Evolutionary conservation across 2,329 filamentous ascomycete species (phyloP).

Genomic region (Cercospora nicotianae): DNA sequence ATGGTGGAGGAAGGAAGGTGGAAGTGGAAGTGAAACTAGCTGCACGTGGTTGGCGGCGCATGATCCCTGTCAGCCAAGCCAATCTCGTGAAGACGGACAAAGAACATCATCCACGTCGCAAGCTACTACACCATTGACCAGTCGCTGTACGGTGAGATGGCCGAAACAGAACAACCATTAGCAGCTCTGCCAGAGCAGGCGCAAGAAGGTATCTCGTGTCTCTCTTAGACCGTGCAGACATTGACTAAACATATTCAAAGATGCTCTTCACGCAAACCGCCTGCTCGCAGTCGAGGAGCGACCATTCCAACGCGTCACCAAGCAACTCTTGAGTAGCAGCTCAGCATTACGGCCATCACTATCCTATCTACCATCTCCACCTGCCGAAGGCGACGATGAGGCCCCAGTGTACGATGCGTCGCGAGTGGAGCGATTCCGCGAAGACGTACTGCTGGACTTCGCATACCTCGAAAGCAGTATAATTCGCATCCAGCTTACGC

Average conservation of each 20-base stretch:
- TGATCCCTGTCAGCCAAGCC: conserved; percentile 3
- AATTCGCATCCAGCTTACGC: conserved; percentile 81
- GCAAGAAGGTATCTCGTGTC: conserved; percentile 30
- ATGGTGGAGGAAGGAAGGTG: background rate
- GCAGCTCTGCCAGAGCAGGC: conserved; percentile 30
- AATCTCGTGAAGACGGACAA: conserved; percentile 4
- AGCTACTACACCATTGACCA: background rate
- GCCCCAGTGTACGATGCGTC: conserved; percentile 50
- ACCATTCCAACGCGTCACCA: conserved; percentile 84
- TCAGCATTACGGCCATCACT: conserved; percentile 60
- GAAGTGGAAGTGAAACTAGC: background rate
- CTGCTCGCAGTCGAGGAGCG: conserved; percentile 89
- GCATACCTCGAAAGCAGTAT: conserved; percentile 84
- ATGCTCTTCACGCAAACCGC: conserved; percentile 82
- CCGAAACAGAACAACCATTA: conserved; percentile 17
- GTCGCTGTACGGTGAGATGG: conserved; percentile 13
- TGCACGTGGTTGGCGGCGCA: conserved; percentile 1
- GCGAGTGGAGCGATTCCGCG: conserved; percentile 61
- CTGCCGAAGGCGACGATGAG: conserved; percentile 55
- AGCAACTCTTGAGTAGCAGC: conserved; percentile 70
- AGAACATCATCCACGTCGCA: background rate
- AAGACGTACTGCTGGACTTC: conserved; percentile 85
- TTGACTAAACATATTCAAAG: conserved; percentile 42
- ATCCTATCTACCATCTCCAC: conserved; percentile 61
- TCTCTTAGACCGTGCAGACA: background rate